Evolutionary conservation across 2,329 filamentous ascomycete species (phyloP).

Genomic region (Pseudopyricularia cyperi): DNA sequence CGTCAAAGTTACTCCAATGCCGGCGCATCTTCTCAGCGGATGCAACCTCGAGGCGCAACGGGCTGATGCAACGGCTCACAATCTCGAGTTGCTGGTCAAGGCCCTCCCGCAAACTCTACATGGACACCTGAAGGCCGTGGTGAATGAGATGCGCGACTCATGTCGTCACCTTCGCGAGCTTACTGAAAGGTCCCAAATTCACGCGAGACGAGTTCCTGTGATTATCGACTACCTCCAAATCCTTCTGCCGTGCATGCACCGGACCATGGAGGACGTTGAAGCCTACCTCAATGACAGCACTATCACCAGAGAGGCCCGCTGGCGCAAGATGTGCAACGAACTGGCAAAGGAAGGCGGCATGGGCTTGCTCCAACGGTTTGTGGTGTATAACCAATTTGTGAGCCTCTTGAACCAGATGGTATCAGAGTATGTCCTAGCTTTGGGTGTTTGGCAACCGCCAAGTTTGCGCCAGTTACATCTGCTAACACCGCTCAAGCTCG

Average conservation of each 20-base stretch:
- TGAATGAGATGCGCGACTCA: constrained; percentile 31
- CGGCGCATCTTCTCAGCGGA: constrained; percentile 28
- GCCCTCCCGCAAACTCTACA: constrained; percentile 29
- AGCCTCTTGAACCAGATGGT: constrained; percentile 34
- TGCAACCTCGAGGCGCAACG: constrained; percentile 42
- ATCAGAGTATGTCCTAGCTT: constrained; percentile 25
- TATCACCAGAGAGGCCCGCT: constrained; percentile 33
- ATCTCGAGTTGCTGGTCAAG: constrained; percentile 34
- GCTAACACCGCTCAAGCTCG: constrained; percentile 19
- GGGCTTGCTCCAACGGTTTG: constrained; percentile 37
- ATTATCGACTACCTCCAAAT: constrained; percentile 43
- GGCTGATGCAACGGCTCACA: constrained; percentile 31
- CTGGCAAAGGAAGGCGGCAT: constrained; percentile 40
- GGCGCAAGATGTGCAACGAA: constrained; percentile 44
- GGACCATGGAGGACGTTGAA: constrained; percentile 39
- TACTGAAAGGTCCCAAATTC: constrained; percentile 38
- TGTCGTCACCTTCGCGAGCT: constrained; percentile 37
- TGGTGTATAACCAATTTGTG: constrained; percentile 43
- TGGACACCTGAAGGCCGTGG: constrained; percentile 31
- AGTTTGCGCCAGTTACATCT: constrained; percentile 3
- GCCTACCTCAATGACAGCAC: constrained; percentile 35
- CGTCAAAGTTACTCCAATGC: neutral
- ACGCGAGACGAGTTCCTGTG: constrained; percentile 33
- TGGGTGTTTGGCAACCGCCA: neutral
- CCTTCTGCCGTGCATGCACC: constrained; percentile 40